A percentile compares a stretch with the other conserved stretches of the same genome.
These are phyloP conservation scores for Rhizopus delemar DNA, from an alignment of 371 early-diverging fungal genomes.

Conservation along the genomic window DNA sequence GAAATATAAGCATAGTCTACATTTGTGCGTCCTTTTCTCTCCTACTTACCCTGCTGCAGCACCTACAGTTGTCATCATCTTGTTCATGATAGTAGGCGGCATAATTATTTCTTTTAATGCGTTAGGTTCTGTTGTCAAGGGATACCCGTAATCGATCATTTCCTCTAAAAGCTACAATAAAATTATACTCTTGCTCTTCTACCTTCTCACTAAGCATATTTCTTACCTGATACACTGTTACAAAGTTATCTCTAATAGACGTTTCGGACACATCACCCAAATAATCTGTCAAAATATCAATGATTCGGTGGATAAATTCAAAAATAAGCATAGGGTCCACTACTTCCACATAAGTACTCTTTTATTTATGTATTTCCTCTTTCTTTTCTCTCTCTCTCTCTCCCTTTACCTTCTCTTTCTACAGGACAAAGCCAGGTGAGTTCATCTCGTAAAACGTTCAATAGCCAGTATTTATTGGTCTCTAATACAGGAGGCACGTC, in stretches of 20 bases:
- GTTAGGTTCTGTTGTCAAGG: constrained; percentile 84
- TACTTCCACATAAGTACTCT: constrained; percentile 27
- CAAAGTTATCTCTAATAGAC: constrained; percentile 89
- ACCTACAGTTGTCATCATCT: constrained; percentile 84
- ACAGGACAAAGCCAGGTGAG: constrained; percentile 76
- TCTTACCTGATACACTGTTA: constrained; percentile 82
- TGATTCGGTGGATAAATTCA: constrained; percentile 83
- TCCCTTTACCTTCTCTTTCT: constrained; percentile 67
- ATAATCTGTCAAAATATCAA: constrained; percentile 79
- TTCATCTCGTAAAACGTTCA: constrained; percentile 68
- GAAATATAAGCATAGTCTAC: background rate
- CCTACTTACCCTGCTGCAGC: constrained; percentile 59
- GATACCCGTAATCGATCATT: constrained; percentile 90
- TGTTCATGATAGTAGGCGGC: constrained; percentile 83
- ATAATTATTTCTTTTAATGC: constrained; percentile 85
- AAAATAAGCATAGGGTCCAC: constrained; percentile 85
- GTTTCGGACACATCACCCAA: constrained; percentile 79
- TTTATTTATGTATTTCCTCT: background rate
- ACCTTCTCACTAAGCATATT: background rate
- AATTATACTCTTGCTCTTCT: background rate
- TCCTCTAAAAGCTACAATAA: constrained; percentile 76
- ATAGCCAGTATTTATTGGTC: constrained; percentile 67
- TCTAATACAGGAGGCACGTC: constrained; percentile 70
- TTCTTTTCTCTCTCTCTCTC: background rate
- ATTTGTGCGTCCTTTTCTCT: background rate